Evolutionary conservation across 164 flowering plant species (phyloP).

Genomic region (Saururus chinensis): DNA sequence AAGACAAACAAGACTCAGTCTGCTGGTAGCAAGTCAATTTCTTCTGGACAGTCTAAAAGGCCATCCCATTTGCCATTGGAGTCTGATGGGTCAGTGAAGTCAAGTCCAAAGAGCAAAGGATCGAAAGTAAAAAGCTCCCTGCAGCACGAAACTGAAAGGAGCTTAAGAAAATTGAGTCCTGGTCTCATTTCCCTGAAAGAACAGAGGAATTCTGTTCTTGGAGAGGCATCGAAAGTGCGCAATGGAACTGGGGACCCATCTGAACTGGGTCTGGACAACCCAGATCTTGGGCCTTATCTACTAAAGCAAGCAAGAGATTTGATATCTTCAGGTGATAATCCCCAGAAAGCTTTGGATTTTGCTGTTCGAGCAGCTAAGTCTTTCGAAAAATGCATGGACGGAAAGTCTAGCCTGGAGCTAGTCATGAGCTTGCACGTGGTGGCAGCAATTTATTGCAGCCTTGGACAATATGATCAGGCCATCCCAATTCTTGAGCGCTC

Average conservation of each 20-base stretch:
- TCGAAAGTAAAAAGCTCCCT: conserved; percentile 39
- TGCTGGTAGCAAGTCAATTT: conserved; percentile 22
- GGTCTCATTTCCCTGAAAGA: conserved; percentile 33
- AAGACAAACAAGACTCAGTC: conserved; percentile 24
- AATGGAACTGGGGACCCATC: conserved; percentile 33
- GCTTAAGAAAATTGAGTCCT: conserved; percentile 17
- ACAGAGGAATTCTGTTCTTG: conserved; percentile 19
- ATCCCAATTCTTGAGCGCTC: conserved; percentile 77
- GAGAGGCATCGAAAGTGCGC: conserved; percentile 25
- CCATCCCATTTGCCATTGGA: conserved; percentile 25
- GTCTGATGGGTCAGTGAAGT: conserved; percentile 31
- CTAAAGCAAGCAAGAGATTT: conserved; percentile 82
- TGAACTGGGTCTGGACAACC: conserved; percentile 45
- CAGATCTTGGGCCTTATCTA: conserved; percentile 71
- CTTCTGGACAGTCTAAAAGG: conserved; percentile 31
- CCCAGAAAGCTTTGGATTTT: conserved; percentile 64
- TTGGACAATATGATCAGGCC: conserved; percentile 68
- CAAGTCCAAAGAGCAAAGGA: conserved; percentile 33
- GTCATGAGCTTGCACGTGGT: conserved; percentile 87
- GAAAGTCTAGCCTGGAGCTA: conserved; percentile 68
- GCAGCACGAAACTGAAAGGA: conserved; percentile 26
- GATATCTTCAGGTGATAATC: conserved; percentile 71
- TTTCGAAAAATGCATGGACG: conserved; percentile 63
- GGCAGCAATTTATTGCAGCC: conserved; percentile 80
- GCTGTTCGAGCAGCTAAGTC: conserved; percentile 78